These are phyloP conservation scores for Syzygium malaccense DNA, from an alignment of 441 rosid species.

Conservation along the genomic window DNA sequence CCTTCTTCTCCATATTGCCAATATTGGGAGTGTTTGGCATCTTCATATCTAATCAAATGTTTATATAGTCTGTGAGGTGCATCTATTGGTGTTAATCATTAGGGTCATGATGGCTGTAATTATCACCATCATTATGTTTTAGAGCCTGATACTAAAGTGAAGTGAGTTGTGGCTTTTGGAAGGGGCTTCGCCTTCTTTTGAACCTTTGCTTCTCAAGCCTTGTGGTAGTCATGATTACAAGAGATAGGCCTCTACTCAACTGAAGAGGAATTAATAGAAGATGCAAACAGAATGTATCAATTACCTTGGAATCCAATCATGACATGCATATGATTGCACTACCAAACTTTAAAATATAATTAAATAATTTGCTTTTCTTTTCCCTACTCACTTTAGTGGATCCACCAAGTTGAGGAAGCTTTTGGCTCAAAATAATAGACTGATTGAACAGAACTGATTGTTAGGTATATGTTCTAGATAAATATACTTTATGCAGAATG, in stretches of 20 bases:
- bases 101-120: constrained; percentile 43
- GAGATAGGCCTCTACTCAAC: constrained; percentile 13
- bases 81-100: constrained; percentile 31
- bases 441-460: neutral
- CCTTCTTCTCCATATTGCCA: constrained; percentile 32
- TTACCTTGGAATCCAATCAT: constrained; percentile 11
- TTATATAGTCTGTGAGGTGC: constrained; percentile 13
- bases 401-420: neutral
- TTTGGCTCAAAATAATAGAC: neutral
- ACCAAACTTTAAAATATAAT: neutral
- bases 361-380: neutral
- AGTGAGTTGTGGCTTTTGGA: neutral
- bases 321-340: neutral
- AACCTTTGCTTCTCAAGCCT: neutral
- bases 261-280: neutral
- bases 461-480: neutral
- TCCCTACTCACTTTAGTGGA: neutral
- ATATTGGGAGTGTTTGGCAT: neutral
- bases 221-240: constrained; percentile 37
- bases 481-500: neutral
- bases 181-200: neutral
- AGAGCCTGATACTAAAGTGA: constrained; percentile 11
- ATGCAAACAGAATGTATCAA: neutral
- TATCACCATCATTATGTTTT: constrained; percentile 31
- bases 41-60: neutral